phyloP scores from a whole-genome alignment of 139 green algal species.

The Micractinium sp. region DNA sequence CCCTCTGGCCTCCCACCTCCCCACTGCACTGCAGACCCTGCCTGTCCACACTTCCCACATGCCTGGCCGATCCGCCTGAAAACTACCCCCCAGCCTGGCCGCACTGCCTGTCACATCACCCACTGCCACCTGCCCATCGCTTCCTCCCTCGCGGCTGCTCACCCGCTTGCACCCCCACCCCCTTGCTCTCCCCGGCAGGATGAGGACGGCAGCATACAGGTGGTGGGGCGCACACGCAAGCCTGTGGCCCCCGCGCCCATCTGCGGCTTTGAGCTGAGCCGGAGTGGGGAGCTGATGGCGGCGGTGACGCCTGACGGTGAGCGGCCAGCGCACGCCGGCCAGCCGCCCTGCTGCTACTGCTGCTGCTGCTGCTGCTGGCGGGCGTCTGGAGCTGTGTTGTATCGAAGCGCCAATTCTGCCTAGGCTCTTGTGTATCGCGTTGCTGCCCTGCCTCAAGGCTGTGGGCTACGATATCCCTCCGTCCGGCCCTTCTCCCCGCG shows the following conservation, averaged over 20 bases:
- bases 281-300: conserved; percentile 36
- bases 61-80: not conserved
- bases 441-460: not conserved
- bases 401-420: no score
- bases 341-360: not conserved
- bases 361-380: not conserved
- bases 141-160: not conserved
- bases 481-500: not conserved
- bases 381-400: not conserved
- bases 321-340: not conserved
- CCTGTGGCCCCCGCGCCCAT: conserved; percentile 36
- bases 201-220: conserved; percentile 24
- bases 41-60: no score
- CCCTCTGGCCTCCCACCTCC: no score
- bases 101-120: no score
- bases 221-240: conserved; percentile 27
- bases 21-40: no score
- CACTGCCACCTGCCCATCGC: not conserved
- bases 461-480: not conserved
- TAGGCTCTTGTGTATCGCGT: not conserved
- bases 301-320: conserved; percentile 45
- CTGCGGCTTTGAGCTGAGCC: conserved; percentile 45
- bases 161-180: no score
- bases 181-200: not conserved
- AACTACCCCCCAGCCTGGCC: not conserved